phyloP scores from a whole-genome alignment of 108 stramenopile species.

The Parmales sp. region DNA sequence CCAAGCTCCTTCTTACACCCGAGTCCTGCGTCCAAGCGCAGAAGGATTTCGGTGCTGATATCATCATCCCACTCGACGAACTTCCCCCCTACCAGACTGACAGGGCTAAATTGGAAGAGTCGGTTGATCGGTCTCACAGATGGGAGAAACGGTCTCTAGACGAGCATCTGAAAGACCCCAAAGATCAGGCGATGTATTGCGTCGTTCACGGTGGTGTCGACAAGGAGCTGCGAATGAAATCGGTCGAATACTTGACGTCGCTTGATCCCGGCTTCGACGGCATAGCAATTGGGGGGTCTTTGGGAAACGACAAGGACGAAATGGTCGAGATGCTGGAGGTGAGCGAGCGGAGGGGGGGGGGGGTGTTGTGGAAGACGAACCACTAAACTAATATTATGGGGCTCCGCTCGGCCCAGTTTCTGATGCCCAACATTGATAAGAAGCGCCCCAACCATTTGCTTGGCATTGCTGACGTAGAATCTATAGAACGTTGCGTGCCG shows the following conservation, averaged over 20 bases:
- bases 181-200: slow-evolving; percentile 80
- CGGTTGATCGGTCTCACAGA: slow-evolving; percentile 73
- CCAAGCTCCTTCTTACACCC: slow-evolving; percentile 68
- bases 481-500: slow-evolving; percentile 56
- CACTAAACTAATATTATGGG: not conserved
- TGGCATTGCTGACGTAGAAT: slow-evolving; percentile 83
- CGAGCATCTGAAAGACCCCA: slow-evolving; percentile 63
- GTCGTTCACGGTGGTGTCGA: slow-evolving; percentile 87
- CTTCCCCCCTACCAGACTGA: slow-evolving; percentile 78
- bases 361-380: too few relatives aligned
- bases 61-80: slow-evolving; percentile 90
- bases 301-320: slow-evolving; percentile 74
- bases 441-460: slow-evolving; percentile 63
- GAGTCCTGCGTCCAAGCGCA: slow-evolving; percentile 80
- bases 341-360: slow-evolving; percentile 27
- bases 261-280: slow-evolving; percentile 91
- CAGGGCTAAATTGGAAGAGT: slow-evolving; percentile 40
- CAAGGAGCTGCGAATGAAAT: slow-evolving; percentile 53
- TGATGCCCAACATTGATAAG: not conserved
- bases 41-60: slow-evolving; percentile 80
- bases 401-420: not conserved
- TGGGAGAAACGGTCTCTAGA: slow-evolving; percentile 50
- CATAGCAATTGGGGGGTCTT: slow-evolving; percentile 77
- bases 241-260: slow-evolving; percentile 71
- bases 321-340: slow-evolving; percentile 67